Conservation (phyloP, 1,139 yeast species). For the Pneumocystis sp. region DNA sequence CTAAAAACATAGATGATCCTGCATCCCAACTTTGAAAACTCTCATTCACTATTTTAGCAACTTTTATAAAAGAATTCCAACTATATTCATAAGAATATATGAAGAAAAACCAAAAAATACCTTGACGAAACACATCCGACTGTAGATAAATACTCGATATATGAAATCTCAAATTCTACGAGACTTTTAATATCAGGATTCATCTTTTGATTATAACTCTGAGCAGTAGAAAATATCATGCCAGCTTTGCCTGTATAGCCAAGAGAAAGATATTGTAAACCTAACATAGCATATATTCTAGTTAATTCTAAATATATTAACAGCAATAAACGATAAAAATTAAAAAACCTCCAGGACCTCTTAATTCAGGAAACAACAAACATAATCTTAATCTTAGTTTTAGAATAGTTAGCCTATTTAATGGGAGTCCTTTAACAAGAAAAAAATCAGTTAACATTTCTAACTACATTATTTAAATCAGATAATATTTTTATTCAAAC, state of each 20-base stretch:
- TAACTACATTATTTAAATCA: neutral
- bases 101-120: neutral
- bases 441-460: neutral
- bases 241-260: neutral
- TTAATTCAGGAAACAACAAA: neutral
- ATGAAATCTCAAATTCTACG: neutral
- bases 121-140: neutral
- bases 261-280: neutral
- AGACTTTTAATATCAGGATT: neutral
- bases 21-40: neutral
- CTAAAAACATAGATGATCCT: neutral
- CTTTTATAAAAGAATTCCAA: neutral
- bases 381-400: neutral
- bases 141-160: neutral
- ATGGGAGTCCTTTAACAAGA: neutral
- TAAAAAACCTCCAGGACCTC: neutral
- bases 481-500: neutral
- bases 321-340: neutral
- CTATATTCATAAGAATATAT: neutral
- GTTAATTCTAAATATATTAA: neutral
- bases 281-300: neutral
- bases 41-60: neutral
- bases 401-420: neutral
- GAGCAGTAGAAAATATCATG: neutral
- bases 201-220: neutral